Base-by-base conservation (phyloP, 179 eudicot species). In the Silene noctiflora region DNA sequence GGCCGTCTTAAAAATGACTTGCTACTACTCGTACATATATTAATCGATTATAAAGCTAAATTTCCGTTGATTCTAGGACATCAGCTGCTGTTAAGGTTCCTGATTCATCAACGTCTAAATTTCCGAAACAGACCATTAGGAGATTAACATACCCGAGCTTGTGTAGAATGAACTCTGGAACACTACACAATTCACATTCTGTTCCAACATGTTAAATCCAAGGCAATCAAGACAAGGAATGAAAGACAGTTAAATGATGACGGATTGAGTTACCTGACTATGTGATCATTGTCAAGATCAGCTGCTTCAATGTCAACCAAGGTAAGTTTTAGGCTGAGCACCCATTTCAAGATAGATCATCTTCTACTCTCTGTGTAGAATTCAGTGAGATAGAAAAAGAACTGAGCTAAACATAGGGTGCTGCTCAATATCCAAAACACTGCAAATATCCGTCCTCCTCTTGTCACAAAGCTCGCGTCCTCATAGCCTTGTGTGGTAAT, bases 401-500 rank as follows among this genome's bases (percentile, higher is more conserved):
- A 85, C 87, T 92, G 97, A 66, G 88, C 97, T 79, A 94, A 77
- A 67, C 89, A 90, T 11, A 90, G 65, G 2, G 97, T 94, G 75
- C 97, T 84, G 4, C 85, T 85, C 76, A 92, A 73, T 69, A 94
- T 94, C 96, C 96, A 94, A 75, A 92, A 86, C 24, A 92, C 79
- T 21, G 92, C 98, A 77, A 94, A 94, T 46, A 88, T 71, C 0
- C 97, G 86, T 2, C 97, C 97, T 4, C 85, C 86, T 77, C 74
- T 71, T 0, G 97, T 90, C 17, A 87, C 89, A 83, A 91, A 91
- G 84, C 96, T 93, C 77, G 89, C 85, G 66, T 93, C 98, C 20
- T 96, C 98, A 51, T 93, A 93, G 3, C 98, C 98, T 29, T 91
- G 86, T 13, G 97, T 89, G 3, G 97, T 90, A 56, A 93, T 82